Base-by-base conservation (phyloP, 208 protist species). In the Wallacemonas rigidus region DNA sequence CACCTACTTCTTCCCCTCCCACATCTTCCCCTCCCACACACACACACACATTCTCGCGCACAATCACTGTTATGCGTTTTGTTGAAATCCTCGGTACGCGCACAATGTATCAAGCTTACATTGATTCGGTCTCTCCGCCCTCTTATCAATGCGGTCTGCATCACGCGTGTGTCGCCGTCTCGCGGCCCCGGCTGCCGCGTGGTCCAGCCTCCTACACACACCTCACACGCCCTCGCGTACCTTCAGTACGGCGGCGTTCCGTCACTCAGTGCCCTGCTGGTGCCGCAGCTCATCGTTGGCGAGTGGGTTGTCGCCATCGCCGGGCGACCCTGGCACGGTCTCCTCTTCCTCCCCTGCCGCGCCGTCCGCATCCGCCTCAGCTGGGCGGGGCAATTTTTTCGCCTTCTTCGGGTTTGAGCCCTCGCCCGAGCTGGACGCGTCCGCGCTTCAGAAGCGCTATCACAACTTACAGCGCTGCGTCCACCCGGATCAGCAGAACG, bases 391-490 rank as follows among this genome's bases (percentile, higher is more conserved):
- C 3, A 96, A 89, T 72, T 94, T 82, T 73, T 96, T 94, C 68
- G 69, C 81, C 45, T 93, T 89, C 64, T 92, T 93, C 57, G 61
- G n/a, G 39, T 62, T 96, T 4, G 64, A 73, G 38, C 63, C 70
- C 53, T 77, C 79, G 3, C 87, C 89, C 11, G 81, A 81, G 9
- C 40, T 96, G 15, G 72, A 90, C 63, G 82, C 67, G n/a, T 65
- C 75, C 12, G 75, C 41, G 3, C 78, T 96, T 45, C 88, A 96
- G 74, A 86, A 81, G 26, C 75, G 53, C 15, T 96, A 94, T 70
- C 89, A 96, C 80, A 51, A 72, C 44, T 77, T 96, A 56, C 91
- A 96, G 80, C 79, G 79, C 7, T 78, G 74, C 17, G 83, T 96
- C 38, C 91, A 96, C 65, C 91, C 91, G 2, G 91, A 96, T 67